These are phyloP conservation scores for Penicillium vulpinum DNA, from an alignment of 2,329 filamentous ascomycete genomes.

Conservation along the genomic window DNA sequence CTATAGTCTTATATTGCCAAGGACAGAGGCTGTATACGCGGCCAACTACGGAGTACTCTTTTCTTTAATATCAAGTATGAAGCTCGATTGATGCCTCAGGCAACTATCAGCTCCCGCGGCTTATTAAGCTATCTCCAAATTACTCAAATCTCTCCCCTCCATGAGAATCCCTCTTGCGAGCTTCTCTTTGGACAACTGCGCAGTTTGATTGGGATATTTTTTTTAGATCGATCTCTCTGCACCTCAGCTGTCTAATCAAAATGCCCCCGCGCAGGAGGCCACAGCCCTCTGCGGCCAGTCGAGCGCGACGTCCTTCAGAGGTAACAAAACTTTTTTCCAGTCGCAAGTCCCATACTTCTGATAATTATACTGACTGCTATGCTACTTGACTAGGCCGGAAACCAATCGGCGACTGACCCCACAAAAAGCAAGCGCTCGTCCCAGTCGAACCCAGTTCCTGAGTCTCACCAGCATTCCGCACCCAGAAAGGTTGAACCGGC, in stretches of 20 bases:
- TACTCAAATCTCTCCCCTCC: conserved; percentile 27
- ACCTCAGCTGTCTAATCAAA: conserved; percentile 12
- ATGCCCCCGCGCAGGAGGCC: conserved; percentile 43
- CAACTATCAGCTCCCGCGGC: not conserved
- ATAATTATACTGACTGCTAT: conserved; percentile 10
- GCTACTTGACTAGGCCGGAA: not conserved
- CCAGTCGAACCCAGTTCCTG: conserved; percentile 25
- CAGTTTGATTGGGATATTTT: conserved; percentile 10
- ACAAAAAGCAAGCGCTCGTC: conserved; percentile 31
- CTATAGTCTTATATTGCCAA: too few species aligned
- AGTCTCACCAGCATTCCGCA: conserved; percentile 18
- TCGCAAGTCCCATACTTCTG: not conserved
- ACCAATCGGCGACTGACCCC: conserved; percentile 23
- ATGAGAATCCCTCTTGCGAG: conserved; percentile 8
- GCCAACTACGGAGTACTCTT: not conserved
- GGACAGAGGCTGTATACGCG: not conserved
- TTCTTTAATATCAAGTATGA: not conserved
- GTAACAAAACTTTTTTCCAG: conserved; percentile 34
- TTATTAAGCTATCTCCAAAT: conserved; percentile 28
- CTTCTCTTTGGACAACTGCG: conserved; percentile 6
- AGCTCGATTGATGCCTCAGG: conserved; percentile 16
- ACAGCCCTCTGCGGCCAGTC: conserved; percentile 31
- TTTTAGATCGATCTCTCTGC: not conserved
- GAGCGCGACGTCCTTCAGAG: conserved; percentile 31
- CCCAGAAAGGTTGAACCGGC: conserved; percentile 19